Percentiles rank a stretch among this genome's conserved stretches.
These are phyloP conservation scores for Volvariella surrecta DNA, from an alignment of 1,284 basidiomycete species.

Conservation along the genomic window DNA sequence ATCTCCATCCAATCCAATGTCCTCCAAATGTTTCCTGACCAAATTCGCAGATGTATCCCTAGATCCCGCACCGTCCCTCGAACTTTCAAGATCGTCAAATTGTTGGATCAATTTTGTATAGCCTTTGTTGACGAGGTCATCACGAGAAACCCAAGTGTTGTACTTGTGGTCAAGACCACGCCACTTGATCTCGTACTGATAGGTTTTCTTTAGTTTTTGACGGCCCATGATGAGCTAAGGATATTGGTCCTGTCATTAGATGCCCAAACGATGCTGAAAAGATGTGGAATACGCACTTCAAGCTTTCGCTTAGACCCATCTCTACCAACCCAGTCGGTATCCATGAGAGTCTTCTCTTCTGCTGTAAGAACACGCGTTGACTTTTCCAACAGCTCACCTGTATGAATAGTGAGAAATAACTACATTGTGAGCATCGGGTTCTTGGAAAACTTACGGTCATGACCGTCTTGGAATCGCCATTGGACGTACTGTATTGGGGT, in stretches of 20 bases:
- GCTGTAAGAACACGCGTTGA: constrained; percentile 84
- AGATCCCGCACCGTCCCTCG: constrained; percentile 85
- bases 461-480: constrained; percentile 99
- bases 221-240: constrained; percentile 83
- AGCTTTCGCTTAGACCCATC: constrained; percentile 90
- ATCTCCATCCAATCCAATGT: constrained; percentile 94
- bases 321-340: constrained; percentile 86
- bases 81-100: constrained; percentile 96
- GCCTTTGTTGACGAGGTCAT: constrained; percentile 83
- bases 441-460: constrained; percentile 91
- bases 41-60: constrained; percentile 77
- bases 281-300: constrained; percentile 45
- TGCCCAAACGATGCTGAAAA: not conserved
- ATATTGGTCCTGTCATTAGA: not conserved
- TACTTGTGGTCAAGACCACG: constrained; percentile 85
- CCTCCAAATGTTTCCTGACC: constrained; percentile 86
- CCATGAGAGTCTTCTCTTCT: constrained; percentile 79
- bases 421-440: too few species aligned
- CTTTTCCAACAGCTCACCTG: constrained; percentile 88
- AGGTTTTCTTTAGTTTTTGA: constrained; percentile 94
- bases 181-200: constrained; percentile 98
- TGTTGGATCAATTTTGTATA: constrained; percentile 90
- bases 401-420: constrained; percentile 7
- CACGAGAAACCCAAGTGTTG: constrained; percentile 94
- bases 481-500: constrained; percentile 95